A percentile compares a stretch with the other conserved stretches of the same genome.
Conservation (phyloP, 2,329 filamentous ascomycete species). For the Ceratocystiopsis minuta region DNA sequence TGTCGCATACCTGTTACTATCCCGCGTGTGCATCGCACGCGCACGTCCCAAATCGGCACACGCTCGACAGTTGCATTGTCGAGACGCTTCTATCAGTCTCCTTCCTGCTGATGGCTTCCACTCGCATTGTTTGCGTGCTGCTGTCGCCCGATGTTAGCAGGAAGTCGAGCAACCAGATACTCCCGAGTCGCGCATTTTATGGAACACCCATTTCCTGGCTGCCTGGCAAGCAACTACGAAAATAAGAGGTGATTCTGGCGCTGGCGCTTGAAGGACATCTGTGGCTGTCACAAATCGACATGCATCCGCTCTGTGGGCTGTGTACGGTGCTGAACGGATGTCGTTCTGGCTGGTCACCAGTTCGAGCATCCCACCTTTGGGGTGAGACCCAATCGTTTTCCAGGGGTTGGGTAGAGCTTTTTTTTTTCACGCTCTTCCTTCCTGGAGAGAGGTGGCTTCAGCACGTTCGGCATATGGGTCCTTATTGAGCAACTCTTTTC, state of each 20-base stretch:
- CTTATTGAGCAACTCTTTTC: conserved; percentile 3
- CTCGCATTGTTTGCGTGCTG: conserved; percentile 9
- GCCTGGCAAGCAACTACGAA: conserved; percentile 35
- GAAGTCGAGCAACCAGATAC: conserved; percentile 35
- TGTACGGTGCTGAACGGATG: neutral
- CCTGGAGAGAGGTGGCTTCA: neutral
- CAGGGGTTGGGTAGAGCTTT: neutral
- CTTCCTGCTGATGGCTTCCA: conserved; percentile 21
- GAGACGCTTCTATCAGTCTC: conserved; percentile 16
- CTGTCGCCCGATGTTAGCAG: conserved; percentile 7
- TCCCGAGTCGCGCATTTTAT: conserved; percentile 29
- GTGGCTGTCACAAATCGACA: conserved; percentile 5
- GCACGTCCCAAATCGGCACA: conserved; percentile 3
- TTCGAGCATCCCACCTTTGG: conserved; percentile 12
- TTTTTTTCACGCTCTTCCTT: neutral
- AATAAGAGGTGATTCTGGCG: conserved; percentile 1
- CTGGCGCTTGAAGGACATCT: conserved; percentile 1
- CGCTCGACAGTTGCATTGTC: conserved; percentile 6
- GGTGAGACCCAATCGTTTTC: conserved; percentile 23
- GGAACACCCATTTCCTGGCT: conserved; percentile 20
- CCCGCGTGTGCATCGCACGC: conserved; percentile 1
- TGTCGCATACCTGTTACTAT: neutral
- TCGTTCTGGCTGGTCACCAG: conserved; percentile 13
- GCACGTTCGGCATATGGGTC: neutral
- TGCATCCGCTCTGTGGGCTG: conserved; percentile 4